phyloP scores from a whole-genome alignment of 139 green algal species.

The Chlamydomonas sphaeroides region DNA sequence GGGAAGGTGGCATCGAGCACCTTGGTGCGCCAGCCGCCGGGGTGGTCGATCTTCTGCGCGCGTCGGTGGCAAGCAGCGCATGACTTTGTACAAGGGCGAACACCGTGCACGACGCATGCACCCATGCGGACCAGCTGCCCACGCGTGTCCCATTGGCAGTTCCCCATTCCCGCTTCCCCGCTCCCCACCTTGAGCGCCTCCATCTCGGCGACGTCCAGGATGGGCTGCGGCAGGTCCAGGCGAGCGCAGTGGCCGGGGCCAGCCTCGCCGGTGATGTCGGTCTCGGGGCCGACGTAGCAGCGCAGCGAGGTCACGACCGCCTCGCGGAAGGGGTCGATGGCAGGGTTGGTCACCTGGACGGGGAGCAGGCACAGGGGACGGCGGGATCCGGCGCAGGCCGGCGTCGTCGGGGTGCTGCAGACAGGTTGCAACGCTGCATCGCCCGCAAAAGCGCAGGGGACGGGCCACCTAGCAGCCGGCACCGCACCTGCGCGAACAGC shows the following conservation, averaged over 20 bases:
- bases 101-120: no score
- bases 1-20: slow-evolving; percentile 91
- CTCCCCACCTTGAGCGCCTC: slow-evolving; percentile 54
- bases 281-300: slow-evolving; percentile 94
- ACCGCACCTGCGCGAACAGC: slow-evolving; percentile 91
- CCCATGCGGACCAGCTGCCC: no score
- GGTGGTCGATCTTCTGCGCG: slow-evolving; percentile 25
- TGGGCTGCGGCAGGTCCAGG: slow-evolving; percentile 78
- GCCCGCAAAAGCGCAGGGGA: no score
- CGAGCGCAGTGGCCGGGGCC: slow-evolving; percentile 72
- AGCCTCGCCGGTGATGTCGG: slow-evolving; percentile 77
- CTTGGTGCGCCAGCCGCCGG: slow-evolving; percentile 74
- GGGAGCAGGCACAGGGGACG: no score
- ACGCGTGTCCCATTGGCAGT: no score
- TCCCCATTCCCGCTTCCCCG: no score
- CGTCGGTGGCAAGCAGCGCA: no score
- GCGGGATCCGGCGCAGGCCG: no score
- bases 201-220: slow-evolving; percentile 87
- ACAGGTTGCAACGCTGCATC: no score
- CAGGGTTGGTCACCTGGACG: slow-evolving; percentile 97
- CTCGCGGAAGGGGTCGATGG: slow-evolving; percentile 97
- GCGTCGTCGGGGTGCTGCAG: no score
- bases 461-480: no score
- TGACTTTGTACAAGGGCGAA: no score
- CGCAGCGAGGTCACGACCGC: slow-evolving; percentile 91